Base-by-base conservation (phyloP, 208 protist species). In the Leishmania braziliensis region DNA sequence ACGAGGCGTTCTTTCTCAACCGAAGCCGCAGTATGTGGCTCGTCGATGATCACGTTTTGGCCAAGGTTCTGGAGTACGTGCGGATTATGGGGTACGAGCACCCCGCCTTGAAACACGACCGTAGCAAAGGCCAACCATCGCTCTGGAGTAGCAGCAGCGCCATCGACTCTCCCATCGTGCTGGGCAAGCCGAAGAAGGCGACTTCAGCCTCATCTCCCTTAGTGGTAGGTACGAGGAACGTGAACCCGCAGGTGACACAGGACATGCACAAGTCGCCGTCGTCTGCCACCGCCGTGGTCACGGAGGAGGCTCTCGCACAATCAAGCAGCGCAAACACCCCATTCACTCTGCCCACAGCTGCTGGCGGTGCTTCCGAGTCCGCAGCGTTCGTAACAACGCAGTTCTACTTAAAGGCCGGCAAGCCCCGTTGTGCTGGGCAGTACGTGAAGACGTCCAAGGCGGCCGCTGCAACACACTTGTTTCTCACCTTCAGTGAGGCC, bases 1-100 rank as follows among this genome's bases (percentile, higher is more conserved):
- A 90, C 75, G 89, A 94, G 46, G 91, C 91, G 23, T 96, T 96
- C 77, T 94, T 92, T 74, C 68, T 89, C 43, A 91, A 95, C 74
- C 60, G 68, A 53, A 72, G 76, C 20, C 72, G 71, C 23, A 90
- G 70, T 23, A 62, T 82, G 39, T 97, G 93, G 92, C 80, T 90
- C 23, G 93, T 97, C 9, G 90, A 95, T 74, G 89, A 97, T 36
- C 54, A 80, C 50, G 91, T 97, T 23, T 84, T 97, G 48, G 86
- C 91, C n/a, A 89, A 92, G 68, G 87, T 88, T 66, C 79, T 97
- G 26, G 86, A 93, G 77, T 97, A 91, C 66, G 83, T 95, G 77
- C 89, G 90, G 26, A 80, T 97, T 18, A 91, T 95, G 87, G 91
- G 89, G 50, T 96, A 96, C 81, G 76, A 89, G 68, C 86, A 91